Conservation (phyloP, 352 stramenopile species). For the Phytophthora tentaculata region DNA sequence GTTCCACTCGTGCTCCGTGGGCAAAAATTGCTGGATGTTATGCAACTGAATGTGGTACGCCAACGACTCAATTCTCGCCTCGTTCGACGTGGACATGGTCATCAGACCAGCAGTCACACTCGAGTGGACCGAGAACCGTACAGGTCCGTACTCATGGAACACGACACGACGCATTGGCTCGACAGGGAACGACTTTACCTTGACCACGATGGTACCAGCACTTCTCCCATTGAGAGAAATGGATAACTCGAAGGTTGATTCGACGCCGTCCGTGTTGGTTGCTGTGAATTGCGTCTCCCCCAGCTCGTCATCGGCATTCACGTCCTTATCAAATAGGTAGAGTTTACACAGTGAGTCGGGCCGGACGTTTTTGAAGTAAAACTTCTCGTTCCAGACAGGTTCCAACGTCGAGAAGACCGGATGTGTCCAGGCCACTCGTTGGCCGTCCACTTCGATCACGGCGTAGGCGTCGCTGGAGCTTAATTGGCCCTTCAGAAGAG, state of each 20-base stretch:
- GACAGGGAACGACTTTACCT: constrained; percentile 38
- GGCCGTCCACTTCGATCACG: constrained; percentile 43
- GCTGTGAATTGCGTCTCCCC: constrained; percentile 38
- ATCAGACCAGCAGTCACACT: constrained; percentile 44
- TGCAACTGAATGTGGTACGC: constrained; percentile 48
- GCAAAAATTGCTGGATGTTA: constrained; percentile 41
- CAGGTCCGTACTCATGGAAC: constrained; percentile 38
- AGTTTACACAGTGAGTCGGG: constrained; percentile 38
- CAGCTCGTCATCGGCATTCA: constrained; percentile 42
- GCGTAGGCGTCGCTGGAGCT: constrained; percentile 46
- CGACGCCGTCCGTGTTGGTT: constrained; percentile 30
- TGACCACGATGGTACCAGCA: constrained; percentile 39
- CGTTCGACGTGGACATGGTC: constrained; percentile 40
- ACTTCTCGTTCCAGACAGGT: constrained; percentile 48
- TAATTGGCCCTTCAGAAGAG: constrained; percentile 36
- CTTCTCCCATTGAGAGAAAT: constrained; percentile 27
- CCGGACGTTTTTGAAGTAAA: constrained; percentile 42
- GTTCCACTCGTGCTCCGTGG: constrained; percentile 48
- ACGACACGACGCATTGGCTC: neutral
- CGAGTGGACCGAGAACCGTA: constrained; percentile 48
- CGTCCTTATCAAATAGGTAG: constrained; percentile 45
- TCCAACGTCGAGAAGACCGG: constrained; percentile 44
- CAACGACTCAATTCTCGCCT: constrained; percentile 38
- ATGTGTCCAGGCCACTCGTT: constrained; percentile 43
- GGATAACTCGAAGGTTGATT: constrained; percentile 36